Base-by-base conservation (phyloP, 352 stramenopile genomes). In the Pythium dissotocum region DNA sequence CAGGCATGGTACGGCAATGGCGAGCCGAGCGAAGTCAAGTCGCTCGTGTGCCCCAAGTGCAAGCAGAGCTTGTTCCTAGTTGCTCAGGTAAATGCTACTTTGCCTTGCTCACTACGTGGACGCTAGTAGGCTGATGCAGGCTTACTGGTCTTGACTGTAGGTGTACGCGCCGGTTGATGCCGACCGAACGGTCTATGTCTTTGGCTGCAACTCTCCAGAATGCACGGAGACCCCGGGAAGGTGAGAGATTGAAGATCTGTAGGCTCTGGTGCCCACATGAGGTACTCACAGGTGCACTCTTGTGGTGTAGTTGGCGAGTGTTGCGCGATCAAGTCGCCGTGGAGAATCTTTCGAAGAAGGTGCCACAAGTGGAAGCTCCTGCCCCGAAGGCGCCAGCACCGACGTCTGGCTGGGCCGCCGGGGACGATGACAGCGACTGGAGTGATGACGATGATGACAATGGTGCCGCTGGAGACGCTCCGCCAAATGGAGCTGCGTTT, bases 161-260 rank as follows among this genome's bases (percentile, higher is more conserved):
- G 79, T 95, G 53, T 95, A 94, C 42, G 85, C 87, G 52, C 85
- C 87, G 8, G 83, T 93, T 18, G 83, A 91, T 18, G 72, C 70
- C 6, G 78, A 91, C 51, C 80, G 87, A 33, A 91, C 87, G 55
- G 71, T 95, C 12, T 95, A 95, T 49, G 76, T 94, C 4, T 95
- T 95, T 65, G 87, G 87, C 10, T 95, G 87, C 77, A 95, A 95
- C 63, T 87, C 87, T 6, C 71, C 82, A n/a, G 77, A 79, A 1
- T 95, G 87, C 65, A 88, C 77, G 0, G 75, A 91, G 54, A 77
- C 68, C 0, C 51, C 79, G 10, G 82, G 84, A 3, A 89, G 77
- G 77, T 84, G 73, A 28, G 16, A 40, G 21, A 58, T 13, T 26
- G 4, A 36, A 18, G 21, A 24, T 24, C 21, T 24, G 21, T 24